These are phyloP conservation scores for Quercus bicolor DNA, from an alignment of 306 rosid genomes.

Conservation along the genomic window DNA sequence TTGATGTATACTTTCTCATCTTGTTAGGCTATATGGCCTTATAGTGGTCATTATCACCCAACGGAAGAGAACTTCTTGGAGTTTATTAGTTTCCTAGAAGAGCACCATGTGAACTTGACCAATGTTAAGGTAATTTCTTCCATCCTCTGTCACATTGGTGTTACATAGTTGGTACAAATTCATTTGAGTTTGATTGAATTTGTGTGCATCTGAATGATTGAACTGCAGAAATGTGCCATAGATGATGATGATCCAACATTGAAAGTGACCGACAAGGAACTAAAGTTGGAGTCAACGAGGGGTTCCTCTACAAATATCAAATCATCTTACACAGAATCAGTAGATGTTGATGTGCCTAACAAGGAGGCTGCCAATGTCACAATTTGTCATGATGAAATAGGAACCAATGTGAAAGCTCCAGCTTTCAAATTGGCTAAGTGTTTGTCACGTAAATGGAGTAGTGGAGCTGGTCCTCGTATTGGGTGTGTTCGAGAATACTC, in stretches of 20 bases:
- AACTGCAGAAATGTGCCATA: conserved; percentile 49
- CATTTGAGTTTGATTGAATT: neutral
- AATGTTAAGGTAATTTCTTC: conserved; percentile 64
- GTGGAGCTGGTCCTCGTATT: conserved; percentile 56
- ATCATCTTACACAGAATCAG: neutral
- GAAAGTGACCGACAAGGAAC: neutral
- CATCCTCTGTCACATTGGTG: neutral
- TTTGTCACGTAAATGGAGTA: conserved; percentile 53
- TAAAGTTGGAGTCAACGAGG: neutral
- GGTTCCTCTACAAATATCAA: neutral
- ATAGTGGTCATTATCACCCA: conserved; percentile 84
- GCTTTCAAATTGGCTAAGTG: conserved; percentile 22
- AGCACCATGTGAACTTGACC: conserved; percentile 61
- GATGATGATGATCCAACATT: conserved; percentile 72
- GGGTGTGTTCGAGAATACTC: conserved; percentile 76
- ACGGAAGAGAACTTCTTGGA: conserved; percentile 66
- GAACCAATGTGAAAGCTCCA: conserved; percentile 15
- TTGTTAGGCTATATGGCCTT: conserved; percentile 81
- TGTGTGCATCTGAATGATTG: neutral
- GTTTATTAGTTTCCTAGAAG: conserved; percentile 60
- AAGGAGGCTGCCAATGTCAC: conserved; percentile 18
- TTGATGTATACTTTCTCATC: conserved; percentile 8
- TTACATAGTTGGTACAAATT: neutral
- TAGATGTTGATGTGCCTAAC: neutral
- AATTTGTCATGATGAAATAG: conserved; percentile 4